Percentiles rank a stretch among this genome's conserved stretches.
Conservation (phyloP, 805 yeast species). For the Clavispora fructus region DNA sequence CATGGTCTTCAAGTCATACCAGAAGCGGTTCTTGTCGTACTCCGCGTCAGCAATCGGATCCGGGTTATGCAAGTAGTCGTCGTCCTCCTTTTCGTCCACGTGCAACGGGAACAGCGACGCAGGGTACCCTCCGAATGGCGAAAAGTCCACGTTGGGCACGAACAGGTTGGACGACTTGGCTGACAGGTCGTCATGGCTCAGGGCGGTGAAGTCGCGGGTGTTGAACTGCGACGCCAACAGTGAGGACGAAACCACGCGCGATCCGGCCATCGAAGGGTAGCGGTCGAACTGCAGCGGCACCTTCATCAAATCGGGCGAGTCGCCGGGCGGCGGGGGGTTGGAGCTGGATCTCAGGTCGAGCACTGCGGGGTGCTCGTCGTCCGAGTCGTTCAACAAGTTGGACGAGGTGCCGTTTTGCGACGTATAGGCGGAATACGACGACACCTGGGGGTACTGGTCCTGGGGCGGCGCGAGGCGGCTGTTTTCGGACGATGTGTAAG, state of each 20-base stretch:
- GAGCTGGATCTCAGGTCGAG: slow-evolving; percentile 7
- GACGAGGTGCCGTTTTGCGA: slow-evolving; percentile 36
- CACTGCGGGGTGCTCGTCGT: slow-evolving; percentile 3
- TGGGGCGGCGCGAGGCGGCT: neutral
- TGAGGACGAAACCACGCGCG: slow-evolving; percentile 52
- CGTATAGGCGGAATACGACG: slow-evolving; percentile 30
- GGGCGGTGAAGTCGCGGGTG: slow-evolving; percentile 4
- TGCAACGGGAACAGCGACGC: slow-evolving; percentile 85
- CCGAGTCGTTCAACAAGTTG: slow-evolving; percentile 22
- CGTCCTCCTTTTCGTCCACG: slow-evolving; percentile 91
- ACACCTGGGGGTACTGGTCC: slow-evolving; percentile 3
- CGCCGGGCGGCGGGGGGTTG: slow-evolving; percentile 4
- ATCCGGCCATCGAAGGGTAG: slow-evolving; percentile 58
- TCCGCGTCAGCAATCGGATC: slow-evolving; percentile 91
- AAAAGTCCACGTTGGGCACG: slow-evolving; percentile 53
- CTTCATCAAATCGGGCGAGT: slow-evolving; percentile 15
- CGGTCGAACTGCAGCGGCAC: slow-evolving; percentile 59
- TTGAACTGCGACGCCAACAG: slow-evolving; percentile 17
- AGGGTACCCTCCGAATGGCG: slow-evolving; percentile 97
- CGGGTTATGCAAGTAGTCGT: slow-evolving; percentile 93
- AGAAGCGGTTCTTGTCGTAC: slow-evolving; percentile 65
- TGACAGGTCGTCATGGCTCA: slow-evolving; percentile 18
- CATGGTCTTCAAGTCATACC: slow-evolving; percentile 59
- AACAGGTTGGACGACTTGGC: slow-evolving; percentile 25
- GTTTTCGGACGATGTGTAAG: neutral